Base-by-base conservation (phyloP, 331 rosid genomes). In the Stylosanthes scabra region DNA sequence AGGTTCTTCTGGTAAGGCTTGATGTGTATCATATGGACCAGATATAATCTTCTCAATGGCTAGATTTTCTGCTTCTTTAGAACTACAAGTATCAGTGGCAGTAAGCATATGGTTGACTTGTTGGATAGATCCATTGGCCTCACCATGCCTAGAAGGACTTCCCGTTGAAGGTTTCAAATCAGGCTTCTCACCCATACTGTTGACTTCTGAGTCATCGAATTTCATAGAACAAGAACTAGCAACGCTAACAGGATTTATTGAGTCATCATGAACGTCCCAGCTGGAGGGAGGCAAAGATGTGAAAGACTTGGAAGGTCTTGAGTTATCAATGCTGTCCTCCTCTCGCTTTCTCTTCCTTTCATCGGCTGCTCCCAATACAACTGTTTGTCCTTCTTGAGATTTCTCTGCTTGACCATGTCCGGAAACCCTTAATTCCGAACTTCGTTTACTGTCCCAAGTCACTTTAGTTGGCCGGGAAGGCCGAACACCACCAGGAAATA, bases 401-500 rank as follows among this genome's bases (percentile, higher is more conserved):
- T 76, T 80, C 63, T 88, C 89, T 42, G 55, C 46, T 73, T 70
- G 91, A 73, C 73, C 58, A 70, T 66, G 67, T 50, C 80, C 84
- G 70, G 88, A 89, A 70, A 64, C 79, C 84, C 78, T 90, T 70
- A 76, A 65, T 81, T 91, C 95, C 13, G 87, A 84, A 68, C 76
- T 74, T 37, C 68, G 90, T 77, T 76, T 89, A 66, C 82, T 84
- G 40, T 83, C 89, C 90, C 97, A 88, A 69, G 93, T 85, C 64
- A 76, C 76, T 71, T 87, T 89, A 41, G 95, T 57, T 10, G 87
- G 83, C 10, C 88, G 80, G 27, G 82, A 66, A 70, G 93, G 96
- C 61, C 99, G 88, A 79, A 81, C 76, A 13, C 93, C 92, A 56
- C 86, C 90, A 39, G 97, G 90, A 74, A 88, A 94, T 68, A 91